Conservation (phyloP, 2,329 filamentous ascomycete species). For the Annulohypoxylon truncatum region DNA sequence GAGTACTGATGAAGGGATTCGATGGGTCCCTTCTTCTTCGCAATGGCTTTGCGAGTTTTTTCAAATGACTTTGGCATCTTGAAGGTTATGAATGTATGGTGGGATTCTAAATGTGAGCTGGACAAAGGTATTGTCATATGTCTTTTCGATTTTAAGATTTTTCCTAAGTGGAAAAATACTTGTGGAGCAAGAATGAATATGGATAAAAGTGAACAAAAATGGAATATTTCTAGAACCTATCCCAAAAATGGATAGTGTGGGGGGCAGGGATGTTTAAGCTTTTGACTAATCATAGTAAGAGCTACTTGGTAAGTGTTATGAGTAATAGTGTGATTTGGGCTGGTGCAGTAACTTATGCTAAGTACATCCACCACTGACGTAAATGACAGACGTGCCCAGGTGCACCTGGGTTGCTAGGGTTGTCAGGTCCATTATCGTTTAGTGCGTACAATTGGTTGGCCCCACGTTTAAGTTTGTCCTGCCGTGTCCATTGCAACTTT, state of each 20-base stretch:
- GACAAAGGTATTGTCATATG: not conserved
- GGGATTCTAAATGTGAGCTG: conserved; percentile 3
- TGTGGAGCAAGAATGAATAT: conserved; percentile 13
- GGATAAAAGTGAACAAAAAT: not conserved
- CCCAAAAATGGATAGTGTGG: not conserved
- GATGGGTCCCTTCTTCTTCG: conserved; percentile 83
- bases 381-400: not conserved
- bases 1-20: conserved; percentile 88
- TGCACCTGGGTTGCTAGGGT: not conserved
- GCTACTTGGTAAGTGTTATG: not conserved
- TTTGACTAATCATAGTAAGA: not conserved
- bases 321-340: not conserved
- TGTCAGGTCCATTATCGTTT: not conserved
- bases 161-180: conserved; percentile 5
- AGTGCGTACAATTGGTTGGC: conserved; percentile 17
- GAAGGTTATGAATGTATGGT: not conserved
- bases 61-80: conserved; percentile 79
- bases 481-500: not conserved
- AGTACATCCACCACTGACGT: not conserved
- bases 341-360: not conserved
- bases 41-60: conserved; percentile 90
- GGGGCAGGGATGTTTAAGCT: not conserved
- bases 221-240: conserved; percentile 20
- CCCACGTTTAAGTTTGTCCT: conserved; percentile 40
- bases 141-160: conserved; percentile 17